These are phyloP conservation scores for Codiaeum variegatum DNA, from an alignment of 441 rosid species.

Conservation along the genomic window DNA sequence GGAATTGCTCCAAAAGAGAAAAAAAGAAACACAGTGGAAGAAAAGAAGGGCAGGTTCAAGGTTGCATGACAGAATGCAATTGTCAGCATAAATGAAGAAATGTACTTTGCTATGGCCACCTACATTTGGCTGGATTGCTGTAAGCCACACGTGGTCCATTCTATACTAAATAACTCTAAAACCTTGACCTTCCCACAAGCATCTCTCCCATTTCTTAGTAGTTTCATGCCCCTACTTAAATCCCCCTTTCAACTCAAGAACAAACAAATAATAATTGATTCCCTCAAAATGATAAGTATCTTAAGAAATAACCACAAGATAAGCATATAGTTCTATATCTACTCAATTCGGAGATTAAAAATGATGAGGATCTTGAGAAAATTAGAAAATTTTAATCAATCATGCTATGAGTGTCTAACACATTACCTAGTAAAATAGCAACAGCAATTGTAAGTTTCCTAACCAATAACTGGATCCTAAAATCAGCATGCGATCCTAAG, in stretches of 20 bases:
- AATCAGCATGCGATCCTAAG: background rate
- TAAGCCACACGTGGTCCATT: background rate
- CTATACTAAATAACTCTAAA: background rate
- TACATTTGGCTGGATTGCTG: background rate
- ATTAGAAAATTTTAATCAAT: background rate
- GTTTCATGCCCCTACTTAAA: background rate
- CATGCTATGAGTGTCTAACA: background rate
- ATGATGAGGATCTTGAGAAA: background rate
- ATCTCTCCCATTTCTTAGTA: conserved; percentile 3
- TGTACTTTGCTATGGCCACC: background rate
- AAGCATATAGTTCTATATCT: background rate
- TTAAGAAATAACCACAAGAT: background rate
- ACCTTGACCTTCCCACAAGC: background rate
- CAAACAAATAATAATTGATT: background rate
- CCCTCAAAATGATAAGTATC: background rate
- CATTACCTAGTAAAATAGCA: background rate
- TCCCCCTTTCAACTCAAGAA: background rate
- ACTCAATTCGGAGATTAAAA: background rate
- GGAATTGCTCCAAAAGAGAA: background rate
- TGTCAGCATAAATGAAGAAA: background rate
- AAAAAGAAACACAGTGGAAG: background rate
- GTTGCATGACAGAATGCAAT: background rate
- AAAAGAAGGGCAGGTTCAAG: background rate
- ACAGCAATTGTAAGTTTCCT: background rate
- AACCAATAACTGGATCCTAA: conserved; percentile 1